Conservation (phyloP, 495 filamentous ascomycete species). For the Hypoxylon fuscum region DNA sequence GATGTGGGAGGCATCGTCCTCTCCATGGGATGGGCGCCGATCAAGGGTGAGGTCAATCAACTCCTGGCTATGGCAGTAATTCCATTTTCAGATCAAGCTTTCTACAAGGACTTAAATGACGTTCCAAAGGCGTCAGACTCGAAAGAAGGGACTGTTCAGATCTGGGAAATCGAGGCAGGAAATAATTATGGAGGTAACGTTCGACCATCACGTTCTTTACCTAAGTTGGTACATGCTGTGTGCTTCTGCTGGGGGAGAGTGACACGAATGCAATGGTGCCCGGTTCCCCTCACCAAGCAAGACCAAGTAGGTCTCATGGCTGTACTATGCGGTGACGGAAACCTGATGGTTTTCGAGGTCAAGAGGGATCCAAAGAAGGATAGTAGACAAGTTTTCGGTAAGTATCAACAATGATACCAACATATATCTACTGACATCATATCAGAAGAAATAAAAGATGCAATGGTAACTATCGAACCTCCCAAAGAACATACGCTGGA, state of each 20-base stretch:
- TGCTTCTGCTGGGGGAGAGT: conserved; percentile 54
- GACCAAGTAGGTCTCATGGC: conserved; percentile 47
- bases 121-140: conserved; percentile 32
- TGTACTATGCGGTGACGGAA: conserved; percentile 54
- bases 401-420: conserved; percentile 3
- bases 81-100: conserved; percentile 55
- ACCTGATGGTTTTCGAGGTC: conserved; percentile 52
- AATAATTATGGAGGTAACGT: conserved; percentile 25
- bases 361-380: conserved; percentile 25
- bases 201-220: conserved; percentile 32
- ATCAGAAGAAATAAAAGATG: conserved; percentile 50
- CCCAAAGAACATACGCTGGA: conserved; percentile 52
- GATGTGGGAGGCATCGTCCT: conserved; percentile 56
- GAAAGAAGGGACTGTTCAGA: conserved; percentile 49
- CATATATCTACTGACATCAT: conserved; percentile 24
- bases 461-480: conserved; percentile 52
- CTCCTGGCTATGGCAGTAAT: conserved; percentile 55
- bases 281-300: conserved; percentile 44
- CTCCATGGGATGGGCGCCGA: conserved; percentile 55
- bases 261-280: conserved; percentile 56
- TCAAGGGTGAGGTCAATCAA: conserved; percentile 44
- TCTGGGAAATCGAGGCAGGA: conserved; percentile 51
- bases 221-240: conserved; percentile 42
- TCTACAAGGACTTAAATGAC: conserved; percentile 27
- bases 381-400: conserved; percentile 46